These are phyloP conservation scores for Sphagnurus paluster DNA, from an alignment of 1,284 basidiomycete genomes.

Conservation along the genomic window DNA sequence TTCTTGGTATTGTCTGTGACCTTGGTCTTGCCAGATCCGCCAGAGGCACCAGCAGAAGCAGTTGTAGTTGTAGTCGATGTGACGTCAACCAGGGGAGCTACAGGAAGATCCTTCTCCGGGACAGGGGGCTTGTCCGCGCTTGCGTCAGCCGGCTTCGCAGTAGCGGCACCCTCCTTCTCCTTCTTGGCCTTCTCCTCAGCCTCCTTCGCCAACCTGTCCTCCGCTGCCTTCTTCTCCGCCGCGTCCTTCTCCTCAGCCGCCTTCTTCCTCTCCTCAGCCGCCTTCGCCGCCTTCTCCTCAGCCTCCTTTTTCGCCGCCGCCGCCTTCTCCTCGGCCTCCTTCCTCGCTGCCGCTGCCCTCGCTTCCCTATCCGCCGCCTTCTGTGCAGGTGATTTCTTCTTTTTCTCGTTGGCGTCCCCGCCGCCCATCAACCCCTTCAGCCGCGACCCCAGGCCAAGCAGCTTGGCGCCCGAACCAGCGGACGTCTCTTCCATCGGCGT, in stretches of 20 bases:
- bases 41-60: no score
- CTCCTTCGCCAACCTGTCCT: neutral
- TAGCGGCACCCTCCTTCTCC: neutral
- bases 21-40: no score
- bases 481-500: no score
- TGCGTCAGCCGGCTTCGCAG: no score
- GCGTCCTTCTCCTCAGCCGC: neutral
- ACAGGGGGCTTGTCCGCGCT: no score
- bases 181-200: neutral
- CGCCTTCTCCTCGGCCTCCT: neutral
- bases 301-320: neutral
- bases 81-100: no score
- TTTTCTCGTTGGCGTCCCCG: neutral
- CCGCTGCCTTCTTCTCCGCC: neutral
- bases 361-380: neutral
- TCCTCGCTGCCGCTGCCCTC: neutral
- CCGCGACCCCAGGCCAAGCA: neutral
- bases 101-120: no score
- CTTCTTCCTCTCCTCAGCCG: neutral
- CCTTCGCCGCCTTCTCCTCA: neutral
- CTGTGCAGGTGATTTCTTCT: no score
- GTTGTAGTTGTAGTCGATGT: no score
- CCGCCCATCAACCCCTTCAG: neutral
- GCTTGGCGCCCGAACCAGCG: no score
- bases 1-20: no score